Evolutionary conservation across 164 flowering plant species (phyloP).

Genomic region (Sedum album): DNA sequence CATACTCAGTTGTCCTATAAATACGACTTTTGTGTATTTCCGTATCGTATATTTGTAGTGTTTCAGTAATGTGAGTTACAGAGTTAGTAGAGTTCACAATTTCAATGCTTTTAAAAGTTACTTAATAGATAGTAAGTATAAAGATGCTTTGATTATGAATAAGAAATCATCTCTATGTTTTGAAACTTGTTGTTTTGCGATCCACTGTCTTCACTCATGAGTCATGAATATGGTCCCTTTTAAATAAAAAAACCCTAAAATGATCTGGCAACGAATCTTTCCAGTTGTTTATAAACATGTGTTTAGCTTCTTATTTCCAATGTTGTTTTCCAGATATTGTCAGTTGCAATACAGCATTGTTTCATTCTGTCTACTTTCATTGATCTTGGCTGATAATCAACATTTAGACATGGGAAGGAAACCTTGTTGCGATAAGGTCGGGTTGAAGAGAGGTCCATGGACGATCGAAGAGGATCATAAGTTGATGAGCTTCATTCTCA

Average conservation of each 20-base stretch:
- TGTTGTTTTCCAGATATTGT: not conserved
- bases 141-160: not conserved
- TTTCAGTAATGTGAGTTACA: too few species aligned
- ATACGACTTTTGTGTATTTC: too few species aligned
- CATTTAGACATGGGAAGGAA: conserved; percentile 52
- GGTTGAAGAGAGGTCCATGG: conserved; percentile 80
- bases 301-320: not conserved
- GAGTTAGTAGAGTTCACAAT: too few species aligned
- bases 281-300: not conserved
- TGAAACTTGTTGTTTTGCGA: not conserved
- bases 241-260: not conserved
- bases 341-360: not conserved
- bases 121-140: not conserved
- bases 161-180: not conserved
- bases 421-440: conserved; percentile 72
- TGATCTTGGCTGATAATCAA: not conserved
- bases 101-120: too few species aligned
- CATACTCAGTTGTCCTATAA: too few species aligned
- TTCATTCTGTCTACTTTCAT: not conserved
- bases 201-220: not conserved
- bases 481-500: conserved; percentile 61
- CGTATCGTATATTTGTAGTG: too few species aligned
- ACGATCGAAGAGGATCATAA: conserved; percentile 76
- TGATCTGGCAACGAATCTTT: conserved; percentile 5
- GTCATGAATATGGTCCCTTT: not conserved